These are phyloP conservation scores for Rhizoclosmatium sp. DNA, from an alignment of 192 early-diverging fungal species.

Conservation along the genomic window DNA sequence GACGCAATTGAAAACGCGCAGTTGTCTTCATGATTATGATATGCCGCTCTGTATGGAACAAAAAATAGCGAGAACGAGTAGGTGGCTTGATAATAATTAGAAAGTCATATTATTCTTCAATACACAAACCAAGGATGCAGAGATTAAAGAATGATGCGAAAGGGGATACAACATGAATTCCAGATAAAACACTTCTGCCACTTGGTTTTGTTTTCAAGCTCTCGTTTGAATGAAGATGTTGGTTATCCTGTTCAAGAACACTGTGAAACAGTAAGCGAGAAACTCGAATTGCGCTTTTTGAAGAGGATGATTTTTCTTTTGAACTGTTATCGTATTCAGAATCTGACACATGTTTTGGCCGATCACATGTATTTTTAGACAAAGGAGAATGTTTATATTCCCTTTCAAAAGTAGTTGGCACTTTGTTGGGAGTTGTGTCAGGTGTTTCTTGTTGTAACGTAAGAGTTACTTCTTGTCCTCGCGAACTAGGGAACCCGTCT, in stretches of 20 bases:
- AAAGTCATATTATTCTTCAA: not conserved
- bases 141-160: not conserved
- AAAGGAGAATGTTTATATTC: no score
- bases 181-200: not conserved
- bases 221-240: no score
- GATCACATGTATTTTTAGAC: no score
- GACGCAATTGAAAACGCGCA: not conserved
- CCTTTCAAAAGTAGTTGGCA: no score
- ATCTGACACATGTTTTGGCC: not conserved
- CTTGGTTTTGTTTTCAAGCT: not conserved
- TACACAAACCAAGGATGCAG: not conserved
- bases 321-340: not conserved
- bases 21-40: not conserved
- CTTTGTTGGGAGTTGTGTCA: no score
- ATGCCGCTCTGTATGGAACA: not conserved
- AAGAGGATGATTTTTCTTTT: no score
- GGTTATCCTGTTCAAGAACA: no score
- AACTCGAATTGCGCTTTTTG: no score
- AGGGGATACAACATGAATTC: not conserved
- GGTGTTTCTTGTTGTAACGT: no score
- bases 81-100: not conserved
- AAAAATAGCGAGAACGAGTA: not conserved
- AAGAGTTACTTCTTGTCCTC: no score
- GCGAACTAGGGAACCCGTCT: no score
- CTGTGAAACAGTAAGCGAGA: no score